Conservation (phyloP, 2,329 filamentous ascomycete genomes). For the Dactylellina parvicollis region DNA sequence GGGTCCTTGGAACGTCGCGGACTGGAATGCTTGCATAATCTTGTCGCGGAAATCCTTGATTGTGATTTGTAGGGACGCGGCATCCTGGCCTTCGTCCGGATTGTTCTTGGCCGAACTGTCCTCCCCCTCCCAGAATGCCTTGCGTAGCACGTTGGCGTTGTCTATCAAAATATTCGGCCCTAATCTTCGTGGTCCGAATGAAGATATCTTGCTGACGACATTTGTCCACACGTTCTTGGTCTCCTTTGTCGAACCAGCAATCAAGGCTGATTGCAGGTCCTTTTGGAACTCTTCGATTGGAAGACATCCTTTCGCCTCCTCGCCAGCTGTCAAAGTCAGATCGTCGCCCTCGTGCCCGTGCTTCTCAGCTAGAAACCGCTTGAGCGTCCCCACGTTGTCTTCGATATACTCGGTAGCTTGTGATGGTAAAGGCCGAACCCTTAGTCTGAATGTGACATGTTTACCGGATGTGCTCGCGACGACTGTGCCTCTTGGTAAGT, state of each 20-base stretch:
- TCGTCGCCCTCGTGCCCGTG: constrained; percentile 65
- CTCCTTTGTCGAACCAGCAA: constrained; percentile 72
- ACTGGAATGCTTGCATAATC: constrained; percentile 91
- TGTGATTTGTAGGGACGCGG: constrained; percentile 59
- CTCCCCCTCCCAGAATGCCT: constrained; percentile 67
- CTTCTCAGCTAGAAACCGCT: constrained; percentile 78
- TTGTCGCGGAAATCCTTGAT: constrained; percentile 83
- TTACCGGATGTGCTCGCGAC: constrained; percentile 82
- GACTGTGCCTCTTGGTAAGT: constrained; percentile 83
- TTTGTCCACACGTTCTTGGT: constrained; percentile 80
- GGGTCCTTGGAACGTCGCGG: constrained; percentile 86
- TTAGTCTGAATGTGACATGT: constrained; percentile 79
- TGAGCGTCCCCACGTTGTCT: constrained; percentile 82
- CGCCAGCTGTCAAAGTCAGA: constrained; percentile 62
- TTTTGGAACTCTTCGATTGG: constrained; percentile 79
- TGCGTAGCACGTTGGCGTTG: constrained; percentile 63
- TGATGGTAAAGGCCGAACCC: constrained; percentile 79
- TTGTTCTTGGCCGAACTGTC: constrained; percentile 39
- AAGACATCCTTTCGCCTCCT: constrained; percentile 71
- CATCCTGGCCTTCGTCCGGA: constrained; percentile 55
- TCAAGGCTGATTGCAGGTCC: constrained; percentile 74
- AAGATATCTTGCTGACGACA: constrained; percentile 80
- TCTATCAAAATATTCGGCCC: constrained; percentile 93
- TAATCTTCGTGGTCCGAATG: constrained; percentile 84
- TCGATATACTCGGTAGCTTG: constrained; percentile 84